phyloP scores from a whole-genome alignment of 495 filamentous ascomycete genomes.

The Hypomontagnella submonticulosa region DNA sequence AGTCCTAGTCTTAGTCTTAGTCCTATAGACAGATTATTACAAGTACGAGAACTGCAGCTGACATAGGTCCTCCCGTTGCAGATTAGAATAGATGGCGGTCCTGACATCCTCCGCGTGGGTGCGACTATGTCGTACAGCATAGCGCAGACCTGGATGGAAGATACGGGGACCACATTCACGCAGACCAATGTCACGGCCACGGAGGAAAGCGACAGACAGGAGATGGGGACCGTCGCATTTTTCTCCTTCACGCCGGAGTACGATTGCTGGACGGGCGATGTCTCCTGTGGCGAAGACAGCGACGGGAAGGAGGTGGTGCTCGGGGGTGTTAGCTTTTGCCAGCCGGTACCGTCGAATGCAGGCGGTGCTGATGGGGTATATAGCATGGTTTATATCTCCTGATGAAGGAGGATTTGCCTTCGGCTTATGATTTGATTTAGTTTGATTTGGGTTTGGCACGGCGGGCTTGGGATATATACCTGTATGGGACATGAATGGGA shows the following conservation, averaged over 20 bases:
- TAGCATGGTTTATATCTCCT: slow-evolving; percentile 36
- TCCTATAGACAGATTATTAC: background rate
- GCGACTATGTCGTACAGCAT: slow-evolving; percentile 5
- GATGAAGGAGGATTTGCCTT: slow-evolving; percentile 8
- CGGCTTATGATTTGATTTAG: background rate
- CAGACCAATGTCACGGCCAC: slow-evolving; percentile 26
- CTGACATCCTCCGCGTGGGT: slow-evolving; percentile 16
- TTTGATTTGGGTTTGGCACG: background rate
- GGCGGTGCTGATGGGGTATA: slow-evolving; percentile 23
- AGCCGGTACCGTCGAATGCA: slow-evolving; percentile 16
- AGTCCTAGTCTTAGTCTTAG: no score
- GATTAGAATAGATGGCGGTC: slow-evolving; percentile 18
- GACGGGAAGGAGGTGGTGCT: slow-evolving; percentile 29
- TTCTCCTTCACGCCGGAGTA: slow-evolving; percentile 39
- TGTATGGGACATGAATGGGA: background rate
- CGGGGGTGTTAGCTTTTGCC: slow-evolving; percentile 27
- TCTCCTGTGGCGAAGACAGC: slow-evolving; percentile 26
- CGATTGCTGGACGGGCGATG: slow-evolving; percentile 33
- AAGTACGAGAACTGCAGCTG: background rate
- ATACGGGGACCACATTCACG: slow-evolving; percentile 28
- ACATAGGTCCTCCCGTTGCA: background rate
- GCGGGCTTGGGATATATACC: no score
- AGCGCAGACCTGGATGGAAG: slow-evolving; percentile 32
- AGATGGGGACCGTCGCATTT: slow-evolving; percentile 32
- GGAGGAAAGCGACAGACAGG: slow-evolving; percentile 19